A percentile compares a stretch with the other conserved stretches of the same genome.
Evolutionary conservation across 306 rosid genomes (phyloP).

Genomic region (Casuarina cunninghamiana): DNA sequence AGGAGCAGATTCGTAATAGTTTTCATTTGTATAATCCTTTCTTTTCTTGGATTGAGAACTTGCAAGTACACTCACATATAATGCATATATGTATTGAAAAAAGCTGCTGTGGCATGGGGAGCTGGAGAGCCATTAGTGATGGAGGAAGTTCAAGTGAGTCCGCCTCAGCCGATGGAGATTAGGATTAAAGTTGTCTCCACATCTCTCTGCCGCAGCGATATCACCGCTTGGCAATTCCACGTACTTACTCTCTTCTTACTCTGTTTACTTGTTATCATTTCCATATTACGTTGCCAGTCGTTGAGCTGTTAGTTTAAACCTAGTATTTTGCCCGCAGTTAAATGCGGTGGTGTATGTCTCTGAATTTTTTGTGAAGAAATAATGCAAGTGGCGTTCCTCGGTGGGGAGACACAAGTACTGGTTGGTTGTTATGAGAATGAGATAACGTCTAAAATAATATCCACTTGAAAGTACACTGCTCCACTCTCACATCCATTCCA

Average conservation of each 20-base stretch:
- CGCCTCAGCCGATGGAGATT: slow-evolving; percentile 78
- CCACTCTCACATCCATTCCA: neutral
- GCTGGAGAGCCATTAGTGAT: slow-evolving; percentile 78
- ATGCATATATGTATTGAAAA: neutral
- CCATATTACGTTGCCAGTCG: neutral
- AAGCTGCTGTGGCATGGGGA: slow-evolving; percentile 97
- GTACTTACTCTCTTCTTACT: slow-evolving; percentile 24
- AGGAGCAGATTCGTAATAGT: neutral
- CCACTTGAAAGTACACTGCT: neutral
- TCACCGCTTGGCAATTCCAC: slow-evolving; percentile 89
- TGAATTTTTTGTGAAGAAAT: neutral
- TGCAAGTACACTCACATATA: too few relatives aligned
- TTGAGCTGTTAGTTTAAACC: neutral
- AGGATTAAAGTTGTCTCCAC: slow-evolving; percentile 78
- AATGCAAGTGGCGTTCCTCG: neutral
- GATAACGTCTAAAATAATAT: neutral
- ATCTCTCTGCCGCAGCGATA: slow-evolving; percentile 93
- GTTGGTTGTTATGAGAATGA: neutral
- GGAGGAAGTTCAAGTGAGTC: slow-evolving; percentile 74
- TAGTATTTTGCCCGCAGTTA: neutral
- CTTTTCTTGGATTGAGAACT: too few relatives aligned
- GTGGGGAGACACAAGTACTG: neutral
- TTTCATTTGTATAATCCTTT: neutral
- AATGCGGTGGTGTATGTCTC: neutral
- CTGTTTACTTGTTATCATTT: neutral